phyloP scores from a whole-genome alignment of 2,329 filamentous ascomycete species.

The Penicillium sp. region DNA sequence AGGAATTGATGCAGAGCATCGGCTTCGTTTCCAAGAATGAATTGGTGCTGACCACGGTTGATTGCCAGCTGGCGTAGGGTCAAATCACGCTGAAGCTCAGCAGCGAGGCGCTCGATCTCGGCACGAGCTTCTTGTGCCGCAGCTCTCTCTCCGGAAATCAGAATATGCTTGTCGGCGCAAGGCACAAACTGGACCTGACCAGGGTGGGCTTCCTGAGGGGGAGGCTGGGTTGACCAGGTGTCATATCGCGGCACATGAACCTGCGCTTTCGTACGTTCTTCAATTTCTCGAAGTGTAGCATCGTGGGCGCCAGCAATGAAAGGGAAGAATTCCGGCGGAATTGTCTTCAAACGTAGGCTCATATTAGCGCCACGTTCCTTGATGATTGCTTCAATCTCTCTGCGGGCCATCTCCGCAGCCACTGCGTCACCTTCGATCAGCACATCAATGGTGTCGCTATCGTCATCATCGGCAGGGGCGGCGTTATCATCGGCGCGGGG shows the following conservation, averaged over 20 bases:
- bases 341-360: constrained; percentile 77
- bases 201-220: constrained; percentile 64
- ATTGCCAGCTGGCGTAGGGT: constrained; percentile 79
- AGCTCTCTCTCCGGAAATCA: constrained; percentile 80
- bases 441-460: constrained; percentile 78
- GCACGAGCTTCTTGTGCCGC: constrained; percentile 80
- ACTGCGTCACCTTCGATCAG: constrained; percentile 89
- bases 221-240: constrained; percentile 70
- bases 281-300: constrained; percentile 67
- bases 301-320: constrained; percentile 87
- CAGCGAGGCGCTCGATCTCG: constrained; percentile 77
- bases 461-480: constrained; percentile 73
- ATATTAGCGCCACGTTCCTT: constrained; percentile 82
- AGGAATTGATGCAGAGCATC: constrained; percentile 84
- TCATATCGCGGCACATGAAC: constrained; percentile 83
- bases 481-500: constrained; percentile 74
- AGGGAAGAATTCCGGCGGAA: constrained; percentile 91
- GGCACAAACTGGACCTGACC: constrained; percentile 74
- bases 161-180: constrained; percentile 76
- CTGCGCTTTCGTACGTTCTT: constrained; percentile 74
- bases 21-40: constrained; percentile 86
- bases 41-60: constrained; percentile 86
- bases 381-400: constrained; percentile 84
- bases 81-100: constrained; percentile 75
- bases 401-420: constrained; percentile 79